Evolutionary conservation across 2,329 filamentous ascomycete species (phyloP).

Genomic region (Aspergillus tubingensis): DNA sequence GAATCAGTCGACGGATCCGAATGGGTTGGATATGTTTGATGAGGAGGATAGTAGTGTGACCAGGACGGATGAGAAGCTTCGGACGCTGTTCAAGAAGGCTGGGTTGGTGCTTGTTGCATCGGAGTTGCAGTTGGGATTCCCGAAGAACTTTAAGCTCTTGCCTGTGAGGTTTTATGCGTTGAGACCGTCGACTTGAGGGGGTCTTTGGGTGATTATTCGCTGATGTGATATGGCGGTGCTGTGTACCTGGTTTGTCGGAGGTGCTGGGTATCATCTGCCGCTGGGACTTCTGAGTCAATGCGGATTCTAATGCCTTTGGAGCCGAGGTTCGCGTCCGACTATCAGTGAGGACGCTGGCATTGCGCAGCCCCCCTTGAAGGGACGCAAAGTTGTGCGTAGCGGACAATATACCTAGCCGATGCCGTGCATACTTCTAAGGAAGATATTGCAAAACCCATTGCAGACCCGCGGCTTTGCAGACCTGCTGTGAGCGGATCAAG

Average conservation of each 20-base stretch:
- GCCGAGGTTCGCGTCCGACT: too few species aligned
- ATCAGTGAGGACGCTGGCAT: too few species aligned
- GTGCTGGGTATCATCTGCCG: too few species aligned
- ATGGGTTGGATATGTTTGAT: constrained; percentile 69
- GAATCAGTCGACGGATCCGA: constrained; percentile 63
- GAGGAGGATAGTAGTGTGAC: constrained; percentile 76
- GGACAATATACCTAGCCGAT: too few species aligned
- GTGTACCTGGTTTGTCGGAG: too few species aligned
- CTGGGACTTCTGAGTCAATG: too few species aligned
- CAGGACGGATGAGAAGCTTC: constrained; percentile 72
- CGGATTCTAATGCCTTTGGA: too few species aligned
- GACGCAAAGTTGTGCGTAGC: too few species aligned
- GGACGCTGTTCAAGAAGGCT: constrained; percentile 67
- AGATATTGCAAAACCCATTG: too few species aligned
- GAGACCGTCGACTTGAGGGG: constrained; percentile 47
- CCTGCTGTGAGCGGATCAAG: background rate
- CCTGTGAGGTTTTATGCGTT: constrained; percentile 80
- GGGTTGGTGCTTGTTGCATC: constrained; percentile 68
- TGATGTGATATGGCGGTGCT: background rate
- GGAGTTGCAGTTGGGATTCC: constrained; percentile 73
- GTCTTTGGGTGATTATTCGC: background rate
- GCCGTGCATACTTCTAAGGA: too few species aligned
- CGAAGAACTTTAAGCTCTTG: constrained; percentile 61
- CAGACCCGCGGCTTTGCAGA: too few species aligned
- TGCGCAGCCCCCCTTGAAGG: too few species aligned